Percentiles rank a stretch among this genome's conserved stretches.
Conservation (phyloP, 805 yeast species). For the Clavispora santaluciae region DNA sequence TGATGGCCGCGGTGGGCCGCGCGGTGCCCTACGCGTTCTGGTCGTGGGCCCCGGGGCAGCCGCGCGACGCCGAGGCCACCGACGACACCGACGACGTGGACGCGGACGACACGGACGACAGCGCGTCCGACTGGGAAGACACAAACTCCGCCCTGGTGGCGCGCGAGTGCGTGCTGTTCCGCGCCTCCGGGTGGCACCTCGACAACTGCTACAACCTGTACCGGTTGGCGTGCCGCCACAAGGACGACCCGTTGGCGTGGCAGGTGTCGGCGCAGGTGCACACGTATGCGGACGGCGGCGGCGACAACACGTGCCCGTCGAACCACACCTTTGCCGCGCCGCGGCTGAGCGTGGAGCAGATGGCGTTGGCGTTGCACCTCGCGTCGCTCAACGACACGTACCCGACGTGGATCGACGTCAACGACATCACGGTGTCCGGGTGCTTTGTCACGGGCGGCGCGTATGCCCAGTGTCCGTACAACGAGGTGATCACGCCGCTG, state of each 20-base stretch:
- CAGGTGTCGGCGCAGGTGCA: constrained; percentile 20
- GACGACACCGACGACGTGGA: constrained; percentile 4
- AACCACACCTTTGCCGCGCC: constrained; percentile 31
- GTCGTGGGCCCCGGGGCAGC: constrained; percentile 72
- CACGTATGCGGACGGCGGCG: constrained; percentile 43
- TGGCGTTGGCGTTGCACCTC: constrained; percentile 26
- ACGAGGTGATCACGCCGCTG: constrained; percentile 45
- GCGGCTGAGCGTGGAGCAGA: constrained; percentile 32
- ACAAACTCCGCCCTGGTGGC: constrained; percentile 18
- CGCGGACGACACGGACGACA: constrained; percentile 4
- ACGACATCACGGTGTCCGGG: constrained; percentile 63
- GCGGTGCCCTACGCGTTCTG: constrained; percentile 41
- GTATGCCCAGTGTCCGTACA: constrained; percentile 73
- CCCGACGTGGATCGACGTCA: constrained; percentile 75
- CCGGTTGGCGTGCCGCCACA: constrained; percentile 53
- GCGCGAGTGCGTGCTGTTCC: constrained; percentile 38
- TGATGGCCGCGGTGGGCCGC: not conserved
- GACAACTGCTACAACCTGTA: constrained; percentile 57
- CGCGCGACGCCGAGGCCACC: constrained; percentile 24
- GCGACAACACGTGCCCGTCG: constrained; percentile 26
- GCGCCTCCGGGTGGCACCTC: constrained; percentile 54
- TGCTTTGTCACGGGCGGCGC: constrained; percentile 91
- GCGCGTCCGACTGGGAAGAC: constrained; percentile 8
- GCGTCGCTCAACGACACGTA: constrained; percentile 17
- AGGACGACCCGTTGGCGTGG: constrained; percentile 41